Base-by-base conservation (phyloP, 1,139 yeast genomes). In the Yamadazyma membranifaciens region DNA sequence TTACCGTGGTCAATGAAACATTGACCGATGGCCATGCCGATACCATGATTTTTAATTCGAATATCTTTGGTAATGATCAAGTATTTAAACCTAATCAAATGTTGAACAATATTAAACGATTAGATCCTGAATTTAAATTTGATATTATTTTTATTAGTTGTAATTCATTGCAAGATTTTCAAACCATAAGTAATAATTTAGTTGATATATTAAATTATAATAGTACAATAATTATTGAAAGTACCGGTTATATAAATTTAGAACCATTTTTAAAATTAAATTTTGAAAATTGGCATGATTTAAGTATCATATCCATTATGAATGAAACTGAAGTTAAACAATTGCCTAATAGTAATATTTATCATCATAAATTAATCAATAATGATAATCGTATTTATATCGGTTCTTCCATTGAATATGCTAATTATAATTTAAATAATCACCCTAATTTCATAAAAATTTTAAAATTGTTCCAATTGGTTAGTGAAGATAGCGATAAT, bases 171-270 rank as follows among this genome's bases (percentile, higher is more conserved):
- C 77, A 73, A 52, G 72, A 65, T 48, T 68, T 72, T 49, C 76
- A 69, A 51, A 43, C 51, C 4, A 42, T 57, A 6, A 60, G 72
- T 37, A 48, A 51, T 24, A 55, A 51, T 17, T 47, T 71, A 26
- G 50, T 45, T 22, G 64, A 68, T 2, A 57, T 51, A 37, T 48
- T 71, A 20, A 50, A 59, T 34, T 49, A 53, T 14, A 51, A 62
- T 32, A 69, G 87, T 17, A 64, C 80, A 31, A 63, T 85, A 10
- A 64, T 84, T 25, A 63, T 84, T 33, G 94, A 85, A 59, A 76
- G 83, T 43, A 78, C 87, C 1, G 87, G 87, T 6, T 84, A 78
- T 56, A 76, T 85, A 40, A 83, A 82, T 55, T 60, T 85, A 45
- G 91, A 84, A 56, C 85, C 87, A 10, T 84, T 83, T 57, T 73